Conservation (phyloP, 139 green algal species). For the Tetratostichococcus sp. region DNA sequence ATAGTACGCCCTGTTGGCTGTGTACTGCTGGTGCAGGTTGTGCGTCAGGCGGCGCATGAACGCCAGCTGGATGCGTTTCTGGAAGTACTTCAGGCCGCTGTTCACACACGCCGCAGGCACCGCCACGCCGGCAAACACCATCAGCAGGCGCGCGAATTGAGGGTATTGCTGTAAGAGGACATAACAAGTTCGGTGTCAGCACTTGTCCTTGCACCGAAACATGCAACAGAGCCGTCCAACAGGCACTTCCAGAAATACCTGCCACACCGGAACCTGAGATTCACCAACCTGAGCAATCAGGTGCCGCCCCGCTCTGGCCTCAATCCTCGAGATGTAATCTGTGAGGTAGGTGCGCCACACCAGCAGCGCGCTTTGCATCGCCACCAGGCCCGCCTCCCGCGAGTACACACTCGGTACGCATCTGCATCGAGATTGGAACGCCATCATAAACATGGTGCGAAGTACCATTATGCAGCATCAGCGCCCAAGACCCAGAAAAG, state of each 20-base stretch:
- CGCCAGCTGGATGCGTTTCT: constrained; percentile 72
- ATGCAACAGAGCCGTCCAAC: too few relatives aligned
- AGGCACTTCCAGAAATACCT: too few relatives aligned
- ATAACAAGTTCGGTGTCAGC: too few relatives aligned
- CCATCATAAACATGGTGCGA: too few relatives aligned
- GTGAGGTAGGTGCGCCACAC: constrained; percentile 79
- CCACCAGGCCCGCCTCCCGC: constrained; percentile 67
- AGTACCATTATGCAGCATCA: not conserved
- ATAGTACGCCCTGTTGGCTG: constrained; percentile 88
- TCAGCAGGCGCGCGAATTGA: constrained; percentile 41
- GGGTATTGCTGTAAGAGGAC: constrained; percentile 37
- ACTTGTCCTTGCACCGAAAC: too few relatives aligned
- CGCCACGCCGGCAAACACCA: constrained; percentile 60
- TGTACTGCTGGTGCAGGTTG: constrained; percentile 83
- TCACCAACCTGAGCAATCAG: constrained; percentile 26
- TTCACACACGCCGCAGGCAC: constrained; percentile 85
- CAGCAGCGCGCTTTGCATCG: constrained; percentile 64
- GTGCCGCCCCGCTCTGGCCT: constrained; percentile 48
- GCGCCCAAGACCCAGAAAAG: not conserved
- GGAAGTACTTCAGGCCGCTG: constrained; percentile 84
- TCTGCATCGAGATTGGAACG: constrained; percentile 30
- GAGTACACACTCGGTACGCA: constrained; percentile 67
- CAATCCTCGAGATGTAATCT: constrained; percentile 69
- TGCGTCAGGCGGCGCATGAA: constrained; percentile 62
- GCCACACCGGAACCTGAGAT: too few relatives aligned